Conservation (phyloP, 495 filamentous ascomycete genomes). For the Cercophora scortea region DNA sequence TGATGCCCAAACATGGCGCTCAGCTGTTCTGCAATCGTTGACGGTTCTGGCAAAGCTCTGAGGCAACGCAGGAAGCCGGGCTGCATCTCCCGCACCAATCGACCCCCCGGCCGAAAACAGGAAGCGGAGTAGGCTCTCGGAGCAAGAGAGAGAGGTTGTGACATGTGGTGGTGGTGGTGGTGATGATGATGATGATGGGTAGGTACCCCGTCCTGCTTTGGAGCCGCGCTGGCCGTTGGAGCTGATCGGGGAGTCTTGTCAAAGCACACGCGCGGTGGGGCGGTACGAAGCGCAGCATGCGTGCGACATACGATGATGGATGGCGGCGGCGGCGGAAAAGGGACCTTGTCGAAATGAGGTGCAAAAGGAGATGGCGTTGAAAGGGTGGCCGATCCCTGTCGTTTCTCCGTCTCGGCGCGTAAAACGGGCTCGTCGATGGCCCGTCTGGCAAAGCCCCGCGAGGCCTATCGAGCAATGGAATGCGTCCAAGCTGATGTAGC, state of each 20-base stretch:
- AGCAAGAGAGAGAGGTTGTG: slow-evolving; percentile 4
- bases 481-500: slow-evolving; percentile 23
- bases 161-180: slow-evolving; percentile 7
- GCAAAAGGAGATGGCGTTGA: slow-evolving; percentile 19
- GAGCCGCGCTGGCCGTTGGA: no score
- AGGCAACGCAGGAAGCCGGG: background rate
- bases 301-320: slow-evolving; percentile 7
- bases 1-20: background rate
- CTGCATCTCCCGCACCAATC: slow-evolving; percentile 4
- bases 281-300: slow-evolving; percentile 26
- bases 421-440: slow-evolving; percentile 40
- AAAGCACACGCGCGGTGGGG: slow-evolving; percentile 18
- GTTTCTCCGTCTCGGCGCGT: slow-evolving; percentile 37
- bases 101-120: background rate
- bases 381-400: slow-evolving; percentile 29
- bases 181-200: background rate
- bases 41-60: background rate
- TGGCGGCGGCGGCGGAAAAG: no score
- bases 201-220: no score
- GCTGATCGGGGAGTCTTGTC: background rate
- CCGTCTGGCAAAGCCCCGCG: slow-evolving; percentile 24
- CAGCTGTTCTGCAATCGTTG: background rate
- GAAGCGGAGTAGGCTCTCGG: background rate
- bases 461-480: slow-evolving; percentile 35
- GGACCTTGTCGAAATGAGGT: slow-evolving; percentile 12